These are phyloP conservation scores for Agrocybe pediades DNA, from an alignment of 768 basidiomycete species.

Conservation along the genomic window DNA sequence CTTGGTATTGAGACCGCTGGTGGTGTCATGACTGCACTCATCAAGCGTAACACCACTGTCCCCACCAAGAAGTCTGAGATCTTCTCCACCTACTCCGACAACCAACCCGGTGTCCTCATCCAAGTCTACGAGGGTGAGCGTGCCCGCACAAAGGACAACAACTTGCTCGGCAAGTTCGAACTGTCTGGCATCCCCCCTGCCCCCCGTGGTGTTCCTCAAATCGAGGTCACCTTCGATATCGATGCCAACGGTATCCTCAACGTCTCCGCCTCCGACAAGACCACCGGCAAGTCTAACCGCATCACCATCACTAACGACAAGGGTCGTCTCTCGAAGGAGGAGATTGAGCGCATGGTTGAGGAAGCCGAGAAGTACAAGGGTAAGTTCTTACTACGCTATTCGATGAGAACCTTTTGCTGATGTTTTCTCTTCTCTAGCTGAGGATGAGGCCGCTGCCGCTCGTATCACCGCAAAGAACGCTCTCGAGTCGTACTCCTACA, in stretches of 20 bases:
- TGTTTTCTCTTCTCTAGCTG: constrained; percentile 42
- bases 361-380: constrained; percentile 92
- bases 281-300: constrained; percentile 93
- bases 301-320: constrained; percentile 97
- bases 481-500: constrained; percentile 94
- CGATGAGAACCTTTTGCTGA: constrained; percentile 15
- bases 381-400: constrained; percentile 16
- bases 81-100: constrained; percentile 98
- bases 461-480: constrained; percentile 89
- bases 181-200: constrained; percentile 95
- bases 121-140: constrained; percentile 99
- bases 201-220: constrained; percentile 96
- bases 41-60: constrained; percentile 98
- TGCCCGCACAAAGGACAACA: constrained; percentile 98
- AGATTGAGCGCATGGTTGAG: constrained; percentile 95
- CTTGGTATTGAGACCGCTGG: constrained; percentile 98
- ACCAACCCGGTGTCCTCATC: constrained; percentile 98
- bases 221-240: constrained; percentile 98
- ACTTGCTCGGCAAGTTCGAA: constrained; percentile 97
- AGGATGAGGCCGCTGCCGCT: constrained; percentile 84
- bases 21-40: constrained; percentile 98
- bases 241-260: constrained; percentile 97
- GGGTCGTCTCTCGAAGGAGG: constrained; percentile 95
- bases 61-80: constrained; percentile 99
- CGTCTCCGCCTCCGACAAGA: constrained; percentile 95